Evolutionary conservation across 805 yeast species (phyloP).

Genomic region (Lachancea nothofagi): DNA sequence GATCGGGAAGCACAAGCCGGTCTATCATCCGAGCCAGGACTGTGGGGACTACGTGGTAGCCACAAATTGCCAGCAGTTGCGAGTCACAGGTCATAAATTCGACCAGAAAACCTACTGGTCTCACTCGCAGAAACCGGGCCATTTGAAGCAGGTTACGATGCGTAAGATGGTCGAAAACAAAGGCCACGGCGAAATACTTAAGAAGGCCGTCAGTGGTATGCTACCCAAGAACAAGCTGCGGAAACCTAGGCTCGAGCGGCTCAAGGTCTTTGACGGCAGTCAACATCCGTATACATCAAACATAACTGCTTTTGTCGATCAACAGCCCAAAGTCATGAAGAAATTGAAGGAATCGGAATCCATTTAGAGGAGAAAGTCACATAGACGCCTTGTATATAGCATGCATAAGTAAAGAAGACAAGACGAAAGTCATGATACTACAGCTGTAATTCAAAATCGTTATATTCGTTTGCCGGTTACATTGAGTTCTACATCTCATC

Average conservation of each 20-base stretch:
- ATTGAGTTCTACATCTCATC: too few relatives aligned
- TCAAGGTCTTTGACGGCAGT: slow-evolving; percentile 82
- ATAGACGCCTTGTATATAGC: slow-evolving; percentile 4
- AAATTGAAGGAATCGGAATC: slow-evolving; percentile 30
- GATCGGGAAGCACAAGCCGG: slow-evolving; percentile 97
- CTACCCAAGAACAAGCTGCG: slow-evolving; percentile 87
- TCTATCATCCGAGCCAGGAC: slow-evolving; percentile 70
- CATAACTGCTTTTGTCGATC: slow-evolving; percentile 79
- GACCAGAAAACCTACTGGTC: slow-evolving; percentile 79
- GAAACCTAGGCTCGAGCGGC: slow-evolving; percentile 69
- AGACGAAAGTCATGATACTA: neutral
- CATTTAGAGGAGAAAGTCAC: neutral
- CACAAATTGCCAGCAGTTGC: slow-evolving; percentile 78
- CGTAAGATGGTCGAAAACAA: slow-evolving; percentile 64
- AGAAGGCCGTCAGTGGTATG: slow-evolving; percentile 92
- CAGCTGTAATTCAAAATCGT: too few relatives aligned
- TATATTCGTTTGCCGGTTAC: too few relatives aligned
- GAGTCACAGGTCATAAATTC: slow-evolving; percentile 81
- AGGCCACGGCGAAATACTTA: slow-evolving; percentile 83
- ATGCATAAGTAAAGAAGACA: neutral
- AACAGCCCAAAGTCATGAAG: slow-evolving; percentile 47
- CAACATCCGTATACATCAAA: slow-evolving; percentile 83
- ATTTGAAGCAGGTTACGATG: slow-evolving; percentile 79
- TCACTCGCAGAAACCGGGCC: slow-evolving; percentile 88
- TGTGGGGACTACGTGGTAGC: slow-evolving; percentile 97